These are phyloP conservation scores for Sanghuangporus sanghuang DNA, from an alignment of 1,284 basidiomycete species.

Conservation along the genomic window DNA sequence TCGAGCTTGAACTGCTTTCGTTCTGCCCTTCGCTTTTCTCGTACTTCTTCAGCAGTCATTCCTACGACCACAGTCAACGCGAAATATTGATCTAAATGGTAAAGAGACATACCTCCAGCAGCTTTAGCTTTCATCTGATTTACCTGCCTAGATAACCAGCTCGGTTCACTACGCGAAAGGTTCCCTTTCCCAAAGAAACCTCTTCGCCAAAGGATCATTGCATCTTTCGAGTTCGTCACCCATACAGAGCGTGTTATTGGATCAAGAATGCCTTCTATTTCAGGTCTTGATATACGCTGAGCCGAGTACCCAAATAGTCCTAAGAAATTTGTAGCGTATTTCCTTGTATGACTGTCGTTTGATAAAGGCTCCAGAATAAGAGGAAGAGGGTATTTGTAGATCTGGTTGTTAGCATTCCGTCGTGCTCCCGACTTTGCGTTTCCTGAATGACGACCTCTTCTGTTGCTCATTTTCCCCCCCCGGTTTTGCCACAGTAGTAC, in stretches of 20 bases:
- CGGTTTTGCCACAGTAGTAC: too few species aligned
- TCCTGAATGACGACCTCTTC: slow-evolving; percentile 10
- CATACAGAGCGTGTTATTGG: slow-evolving; percentile 73
- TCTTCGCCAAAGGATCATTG: slow-evolving; percentile 74
- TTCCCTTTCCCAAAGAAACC: slow-evolving; percentile 98
- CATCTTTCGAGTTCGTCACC: slow-evolving; percentile 60
- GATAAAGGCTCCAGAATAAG: slow-evolving; percentile 44
- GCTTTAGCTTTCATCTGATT: slow-evolving; percentile 52
- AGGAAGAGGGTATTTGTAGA: slow-evolving; percentile 64
- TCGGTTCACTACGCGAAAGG: slow-evolving; percentile 90
- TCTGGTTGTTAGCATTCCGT: slow-evolving; percentile 56
- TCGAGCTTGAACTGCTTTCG: slow-evolving; percentile 90
- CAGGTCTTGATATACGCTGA: slow-evolving; percentile 49
- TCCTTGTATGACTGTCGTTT: slow-evolving; percentile 21
- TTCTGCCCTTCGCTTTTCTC: slow-evolving; percentile 78
- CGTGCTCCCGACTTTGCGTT: slow-evolving; percentile 44
- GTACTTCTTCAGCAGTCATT: slow-evolving; percentile 82
- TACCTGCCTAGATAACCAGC: slow-evolving; percentile 77
- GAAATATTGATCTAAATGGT: neutral
- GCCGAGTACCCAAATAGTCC: slow-evolving; percentile 49
- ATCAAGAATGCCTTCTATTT: slow-evolving; percentile 71
- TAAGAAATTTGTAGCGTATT: slow-evolving; percentile 38
- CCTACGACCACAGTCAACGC: slow-evolving; percentile 31
- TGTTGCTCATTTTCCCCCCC: neutral
- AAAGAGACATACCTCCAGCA: slow-evolving; percentile 45